Evolutionary conservation across 768 basidiomycete genomes (phyloP), one percentile per base, ranked within the genome.

Genomic region (Hygrocybe coccinea): DNA sequence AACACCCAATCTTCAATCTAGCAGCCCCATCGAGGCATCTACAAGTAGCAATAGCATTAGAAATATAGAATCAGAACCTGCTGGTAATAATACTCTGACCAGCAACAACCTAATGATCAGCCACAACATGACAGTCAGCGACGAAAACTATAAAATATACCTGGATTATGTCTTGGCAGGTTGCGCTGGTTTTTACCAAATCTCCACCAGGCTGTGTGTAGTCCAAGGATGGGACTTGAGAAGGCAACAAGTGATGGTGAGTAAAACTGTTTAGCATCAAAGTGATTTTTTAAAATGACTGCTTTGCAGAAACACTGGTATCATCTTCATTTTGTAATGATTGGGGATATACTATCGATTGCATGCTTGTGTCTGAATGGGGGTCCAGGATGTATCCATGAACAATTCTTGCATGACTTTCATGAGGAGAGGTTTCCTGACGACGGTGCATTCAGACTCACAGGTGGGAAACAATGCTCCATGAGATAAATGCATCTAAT

Each of bases 191-290:
- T 54, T 60, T 21, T 60, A 56, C 25, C 56, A 54, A 44, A 57
- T 60, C 22, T 34, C 45, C 0, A 1, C 2, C 14, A 56, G 50
- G 14, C 34, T 60, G 0, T 60, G 57, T 19, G 52, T 60, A 10
- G 59, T 57, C 38, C 56, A 60, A 34, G 59, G 59, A 10, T 60
- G 59, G 59, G 59, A 60, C 29, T 17, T 12, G 19, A 39, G 19
- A 19, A 39, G 37, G 41, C 6, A 7, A 53, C 34, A 14, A 45
- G 12, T 14, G 44, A 37, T 11, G 50, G 52, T 57, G 35, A 21
- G 44, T 35, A 39, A 19, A 15, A 15, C 19, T 19, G 14, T 19
- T 39, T 19, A 19, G 19, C 3, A 39, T 15, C 14, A 39, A 19
- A 39, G 19, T 39, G 15, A 14, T 39, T n/a, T 14, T n/a, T n/a